Evolutionary conservation across 805 yeast species (phyloP), one percentile per base, ranked within the genome.

Genomic region (Wickerhamiella sergipiensis): DNA sequence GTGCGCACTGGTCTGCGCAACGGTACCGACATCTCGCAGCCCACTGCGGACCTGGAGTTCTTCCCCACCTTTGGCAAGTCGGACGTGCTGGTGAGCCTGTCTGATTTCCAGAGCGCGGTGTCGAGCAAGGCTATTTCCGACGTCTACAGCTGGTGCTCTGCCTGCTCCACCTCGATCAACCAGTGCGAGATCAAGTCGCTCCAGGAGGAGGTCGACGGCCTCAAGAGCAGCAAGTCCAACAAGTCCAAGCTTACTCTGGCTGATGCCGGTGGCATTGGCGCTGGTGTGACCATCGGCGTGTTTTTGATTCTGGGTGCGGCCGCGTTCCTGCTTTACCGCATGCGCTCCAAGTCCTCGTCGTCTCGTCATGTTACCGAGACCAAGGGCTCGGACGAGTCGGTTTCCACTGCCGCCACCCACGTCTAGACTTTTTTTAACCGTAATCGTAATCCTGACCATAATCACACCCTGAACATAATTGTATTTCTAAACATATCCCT

Each of bases 221-320:
- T 43, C 17, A 8, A n/a, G 6, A 43, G 17, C 29, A 17, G 23
- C 19, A 13, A 23, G 22, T 36, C 40, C 6, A 17, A 43, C 19
- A 13, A 23, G 22, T 36, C 40, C 6, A 36, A 36, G 19, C 53
- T 60, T 44, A 55, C 60, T 10, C 60, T 65, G 18, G 76, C 75
- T 10, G 75, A 53, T 40, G 77, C 77, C 24, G 77, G 77, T 51
- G 77, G 77, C 50, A 72, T 73, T 55, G 78, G 78, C 53, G 77
- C 76, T 29, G 76, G 76, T 55, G 68, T 64, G 40, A 69, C 72
- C 33, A 61, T 74, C 49, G 73, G 70, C 51, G 75, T 71, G 9
- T 55, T 71, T 56, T 52, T 64, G 36, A 53, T 73, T 29, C 39
- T 64, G 18, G 75, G 69, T 46, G 65, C 57, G 18, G 48, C 62